phyloP scores from a whole-genome alignment of 2,329 filamentous ascomycete genomes.

The Nothophoma quercina region DNA sequence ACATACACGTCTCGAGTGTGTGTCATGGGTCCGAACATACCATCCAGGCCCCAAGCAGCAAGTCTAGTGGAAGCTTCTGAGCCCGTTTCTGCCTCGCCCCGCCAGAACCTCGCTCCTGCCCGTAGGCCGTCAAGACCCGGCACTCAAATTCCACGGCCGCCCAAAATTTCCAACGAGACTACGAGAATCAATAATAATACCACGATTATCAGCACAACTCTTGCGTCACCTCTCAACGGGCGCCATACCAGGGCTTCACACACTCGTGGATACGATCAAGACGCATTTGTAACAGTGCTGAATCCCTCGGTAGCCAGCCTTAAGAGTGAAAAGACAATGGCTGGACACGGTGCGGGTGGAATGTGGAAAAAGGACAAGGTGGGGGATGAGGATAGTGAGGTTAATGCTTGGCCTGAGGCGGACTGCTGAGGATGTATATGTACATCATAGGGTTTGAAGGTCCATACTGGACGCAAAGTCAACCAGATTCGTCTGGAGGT shows the following conservation, averaged over 20 bases:
- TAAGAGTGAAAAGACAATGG: background rate
- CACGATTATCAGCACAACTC: background rate
- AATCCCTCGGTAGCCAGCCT: background rate
- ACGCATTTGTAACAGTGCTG: slow-evolving; percentile 1
- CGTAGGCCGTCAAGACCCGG: background rate
- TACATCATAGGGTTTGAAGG: too few species aligned
- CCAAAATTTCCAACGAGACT: background rate
- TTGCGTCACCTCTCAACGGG: background rate
- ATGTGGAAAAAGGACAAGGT: background rate
- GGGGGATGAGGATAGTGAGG: background rate
- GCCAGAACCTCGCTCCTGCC: background rate
- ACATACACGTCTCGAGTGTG: background rate
- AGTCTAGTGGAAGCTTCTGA: too few species aligned
- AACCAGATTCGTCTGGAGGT: too few species aligned
- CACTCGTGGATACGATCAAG: slow-evolving; percentile 1
- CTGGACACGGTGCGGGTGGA: background rate
- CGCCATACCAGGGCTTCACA: background rate
- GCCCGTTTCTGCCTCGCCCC: background rate
- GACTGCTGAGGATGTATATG: background rate
- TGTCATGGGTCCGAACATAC: background rate
- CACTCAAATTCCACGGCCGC: background rate
- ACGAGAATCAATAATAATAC: background rate
- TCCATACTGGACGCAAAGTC: too few species aligned
- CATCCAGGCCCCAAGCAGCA: background rate
- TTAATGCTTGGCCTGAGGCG: slow-evolving; percentile 1